These are phyloP conservation scores for Crithidia expoeki DNA, from an alignment of 208 protist genomes.

Conservation along the genomic window DNA sequence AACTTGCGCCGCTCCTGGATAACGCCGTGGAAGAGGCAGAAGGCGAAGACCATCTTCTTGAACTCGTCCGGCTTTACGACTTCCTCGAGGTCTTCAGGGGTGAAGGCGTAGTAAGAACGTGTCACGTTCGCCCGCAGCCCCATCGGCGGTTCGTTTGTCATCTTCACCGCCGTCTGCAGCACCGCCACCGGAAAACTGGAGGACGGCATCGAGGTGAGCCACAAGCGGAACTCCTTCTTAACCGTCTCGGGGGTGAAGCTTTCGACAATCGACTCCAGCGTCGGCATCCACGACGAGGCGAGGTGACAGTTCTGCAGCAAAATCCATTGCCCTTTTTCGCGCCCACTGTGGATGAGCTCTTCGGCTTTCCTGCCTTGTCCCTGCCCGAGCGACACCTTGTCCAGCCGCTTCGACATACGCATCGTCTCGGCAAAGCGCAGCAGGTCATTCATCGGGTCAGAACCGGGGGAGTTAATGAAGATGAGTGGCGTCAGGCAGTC, in stretches of 20 bases:
- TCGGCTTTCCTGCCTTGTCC: constrained; percentile 95
- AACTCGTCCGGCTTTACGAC: constrained; percentile 85
- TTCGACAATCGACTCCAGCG: constrained; percentile 94
- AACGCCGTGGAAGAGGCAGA: constrained; percentile 95
- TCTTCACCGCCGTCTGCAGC: constrained; percentile 97
- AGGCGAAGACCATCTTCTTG: constrained; percentile 92
- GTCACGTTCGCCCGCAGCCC: constrained; percentile 96
- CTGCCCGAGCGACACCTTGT: constrained; percentile 96
- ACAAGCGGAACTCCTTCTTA: constrained; percentile 97
- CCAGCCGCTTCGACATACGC: constrained; percentile 93
- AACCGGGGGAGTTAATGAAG: constrained; percentile 97
- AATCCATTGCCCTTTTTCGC: constrained; percentile 94
- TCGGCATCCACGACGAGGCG: constrained; percentile 95
- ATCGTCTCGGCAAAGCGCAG: constrained; percentile 95
- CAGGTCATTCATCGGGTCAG: constrained; percentile 96
- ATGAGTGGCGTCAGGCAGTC: constrained; percentile 94
- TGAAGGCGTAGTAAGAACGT: constrained; percentile 93
- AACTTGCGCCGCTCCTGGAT: constrained; percentile 96
- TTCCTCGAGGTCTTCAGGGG: constrained; percentile 88
- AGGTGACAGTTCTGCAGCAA: constrained; percentile 98
- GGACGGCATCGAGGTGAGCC: constrained; percentile 98
- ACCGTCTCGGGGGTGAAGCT: constrained; percentile 92
- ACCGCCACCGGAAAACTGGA: constrained; percentile 97
- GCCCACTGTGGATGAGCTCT: constrained; percentile 84
- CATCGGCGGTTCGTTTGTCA: constrained; percentile 99